These are phyloP conservation scores for Purpureocillium lavendulum DNA, from an alignment of 2,329 filamentous ascomycete species.

Conservation along the genomic window DNA sequence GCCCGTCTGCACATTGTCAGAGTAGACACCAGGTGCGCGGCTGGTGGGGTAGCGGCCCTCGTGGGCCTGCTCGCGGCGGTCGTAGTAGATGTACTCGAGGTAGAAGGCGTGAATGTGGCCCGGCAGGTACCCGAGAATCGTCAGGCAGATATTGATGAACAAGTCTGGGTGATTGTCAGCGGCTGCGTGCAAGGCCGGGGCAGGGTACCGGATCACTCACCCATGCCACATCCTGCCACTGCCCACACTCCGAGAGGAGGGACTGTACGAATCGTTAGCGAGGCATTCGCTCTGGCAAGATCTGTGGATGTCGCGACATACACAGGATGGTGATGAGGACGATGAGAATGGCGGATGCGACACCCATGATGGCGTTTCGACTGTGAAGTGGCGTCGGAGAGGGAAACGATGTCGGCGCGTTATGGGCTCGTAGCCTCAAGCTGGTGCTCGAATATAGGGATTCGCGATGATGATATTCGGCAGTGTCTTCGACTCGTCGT, in stretches of 20 bases:
- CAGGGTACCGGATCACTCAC: constrained; percentile 16
- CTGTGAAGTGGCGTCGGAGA: not conserved
- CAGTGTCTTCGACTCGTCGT: too few species aligned
- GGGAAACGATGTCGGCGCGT: too few species aligned
- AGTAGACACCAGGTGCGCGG: constrained; percentile 63
- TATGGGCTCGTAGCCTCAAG: too few species aligned
- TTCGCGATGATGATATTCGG: too few species aligned
- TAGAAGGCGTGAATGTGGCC: constrained; percentile 79
- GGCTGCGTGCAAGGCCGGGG: not conserved
- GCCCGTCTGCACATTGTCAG: constrained; percentile 64
- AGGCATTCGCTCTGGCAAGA: not conserved
- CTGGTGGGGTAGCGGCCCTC: constrained; percentile 45
- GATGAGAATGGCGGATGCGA: constrained; percentile 37
- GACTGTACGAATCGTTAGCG: constrained; percentile 36
- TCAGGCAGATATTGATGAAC: constrained; percentile 59
- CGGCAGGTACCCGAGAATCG: constrained; percentile 63
- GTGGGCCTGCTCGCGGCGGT: constrained; percentile 56
- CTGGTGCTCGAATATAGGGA: too few species aligned
- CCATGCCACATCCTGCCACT: constrained; percentile 55
- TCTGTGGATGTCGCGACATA: constrained; percentile 20
- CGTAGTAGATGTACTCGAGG: constrained; percentile 74
- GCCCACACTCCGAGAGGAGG: constrained; percentile 57
- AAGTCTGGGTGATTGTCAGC: constrained; percentile 36
- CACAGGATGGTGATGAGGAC: constrained; percentile 45
- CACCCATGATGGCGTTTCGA: constrained; percentile 34